A percentile compares a stretch with the other conserved stretches of the same genome.
Evolutionary conservation across 495 filamentous ascomycete species (phyloP).

Genomic region (Lindgomyces ingoldianus): DNA sequence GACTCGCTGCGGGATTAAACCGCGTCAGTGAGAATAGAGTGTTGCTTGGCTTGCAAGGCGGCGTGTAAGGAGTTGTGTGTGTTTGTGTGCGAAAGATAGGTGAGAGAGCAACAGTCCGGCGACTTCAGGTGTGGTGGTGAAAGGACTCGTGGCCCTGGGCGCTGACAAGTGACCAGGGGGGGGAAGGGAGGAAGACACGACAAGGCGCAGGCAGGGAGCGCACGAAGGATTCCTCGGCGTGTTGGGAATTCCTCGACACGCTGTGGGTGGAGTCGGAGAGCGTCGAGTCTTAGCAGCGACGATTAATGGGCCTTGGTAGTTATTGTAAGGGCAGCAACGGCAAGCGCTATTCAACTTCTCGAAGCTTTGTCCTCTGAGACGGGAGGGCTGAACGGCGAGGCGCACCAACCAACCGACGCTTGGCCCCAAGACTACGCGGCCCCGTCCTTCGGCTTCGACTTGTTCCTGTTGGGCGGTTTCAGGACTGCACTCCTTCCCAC

Average conservation of each 20-base stretch:
- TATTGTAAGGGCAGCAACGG: too few species aligned
- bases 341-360: too few species aligned
- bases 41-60: too few species aligned
- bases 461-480: slow-evolving; percentile 10
- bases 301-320: too few species aligned
- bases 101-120: too few species aligned
- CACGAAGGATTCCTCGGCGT: too few species aligned
- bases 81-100: not conserved
- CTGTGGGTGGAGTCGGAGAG: too few species aligned
- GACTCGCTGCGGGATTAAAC: not conserved
- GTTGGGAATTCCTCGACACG: too few species aligned
- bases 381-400: not conserved
- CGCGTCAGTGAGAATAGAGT: too few species aligned
- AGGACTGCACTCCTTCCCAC: slow-evolving; percentile 10
- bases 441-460: not conserved
- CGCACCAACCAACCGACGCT: not conserved
- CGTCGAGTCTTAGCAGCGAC: too few species aligned
- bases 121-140: slow-evolving; percentile 1
- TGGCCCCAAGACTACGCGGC: not conserved
- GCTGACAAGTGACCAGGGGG: slow-evolving; percentile 4
- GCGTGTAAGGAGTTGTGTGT: too few species aligned
- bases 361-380: not conserved
- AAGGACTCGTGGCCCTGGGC: slow-evolving; percentile 26
- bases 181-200: not conserved
- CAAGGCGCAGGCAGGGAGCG: not conserved